These are phyloP conservation scores for Pascua guehoae DNA, from an alignment of 1,284 basidiomycete genomes.

Conservation along the genomic window DNA sequence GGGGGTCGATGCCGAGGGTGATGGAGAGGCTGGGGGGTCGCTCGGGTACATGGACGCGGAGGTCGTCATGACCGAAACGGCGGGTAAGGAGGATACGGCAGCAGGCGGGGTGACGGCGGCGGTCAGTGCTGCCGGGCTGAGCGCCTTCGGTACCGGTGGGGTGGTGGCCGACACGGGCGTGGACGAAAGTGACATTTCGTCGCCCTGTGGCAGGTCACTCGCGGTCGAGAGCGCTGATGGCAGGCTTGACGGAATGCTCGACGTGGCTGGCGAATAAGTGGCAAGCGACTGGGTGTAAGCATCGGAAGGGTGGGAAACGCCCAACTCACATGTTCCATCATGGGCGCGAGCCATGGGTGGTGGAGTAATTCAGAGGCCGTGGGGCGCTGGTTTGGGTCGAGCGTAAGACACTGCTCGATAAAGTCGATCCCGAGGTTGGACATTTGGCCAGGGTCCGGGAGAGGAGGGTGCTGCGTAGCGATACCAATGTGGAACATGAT, in stretches of 20 bases:
- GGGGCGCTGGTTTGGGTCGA: slow-evolving; percentile 80
- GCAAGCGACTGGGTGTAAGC: background rate
- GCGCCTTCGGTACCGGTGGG: too few relatives aligned
- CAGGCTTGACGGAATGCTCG: slow-evolving; percentile 10
- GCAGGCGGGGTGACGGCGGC: too few relatives aligned
- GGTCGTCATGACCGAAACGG: too few relatives aligned
- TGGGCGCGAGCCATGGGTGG: slow-evolving; percentile 76
- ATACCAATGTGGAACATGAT: slow-evolving; percentile 99
- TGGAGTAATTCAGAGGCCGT: slow-evolving; percentile 79
- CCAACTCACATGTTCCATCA: slow-evolving; percentile 32
- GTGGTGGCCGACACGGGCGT: too few relatives aligned
- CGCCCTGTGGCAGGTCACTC: too few relatives aligned
- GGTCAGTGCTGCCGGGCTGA: too few relatives aligned
- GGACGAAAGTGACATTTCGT: too few relatives aligned
- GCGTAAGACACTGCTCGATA: slow-evolving; percentile 84
- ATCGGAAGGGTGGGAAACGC: background rate
- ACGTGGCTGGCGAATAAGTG: slow-evolving; percentile 2
- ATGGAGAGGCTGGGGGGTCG: too few relatives aligned
- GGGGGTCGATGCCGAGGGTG: too few relatives aligned
- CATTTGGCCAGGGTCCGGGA: slow-evolving; percentile 87
- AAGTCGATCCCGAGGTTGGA: slow-evolving; percentile 89
- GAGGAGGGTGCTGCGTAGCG: slow-evolving; percentile 90
- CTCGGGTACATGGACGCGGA: too few relatives aligned
- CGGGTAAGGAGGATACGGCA: too few relatives aligned
- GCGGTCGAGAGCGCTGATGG: background rate